These are phyloP conservation scores for Aspergillus sp. DNA, from an alignment of 2,329 filamentous ascomycete genomes.

Conservation along the genomic window DNA sequence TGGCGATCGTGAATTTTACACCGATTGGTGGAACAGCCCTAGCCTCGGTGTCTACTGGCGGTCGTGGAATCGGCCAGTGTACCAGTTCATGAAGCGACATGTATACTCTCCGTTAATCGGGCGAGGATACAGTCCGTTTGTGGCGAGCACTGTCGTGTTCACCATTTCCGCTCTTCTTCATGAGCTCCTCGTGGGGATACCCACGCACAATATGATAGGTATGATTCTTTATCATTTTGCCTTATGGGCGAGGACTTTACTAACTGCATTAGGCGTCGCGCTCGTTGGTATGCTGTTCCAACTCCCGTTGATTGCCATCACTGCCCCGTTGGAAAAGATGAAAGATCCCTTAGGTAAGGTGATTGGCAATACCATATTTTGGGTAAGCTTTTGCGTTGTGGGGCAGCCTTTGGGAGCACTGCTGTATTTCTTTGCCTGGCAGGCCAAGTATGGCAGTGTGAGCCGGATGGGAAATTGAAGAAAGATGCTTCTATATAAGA, in stretches of 20 bases:
- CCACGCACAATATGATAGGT: constrained; percentile 92
- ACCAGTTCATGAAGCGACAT: constrained; percentile 93
- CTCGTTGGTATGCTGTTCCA: constrained; percentile 94
- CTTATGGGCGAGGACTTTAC: not conserved
- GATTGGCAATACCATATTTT: constrained; percentile 91
- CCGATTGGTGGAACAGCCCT: constrained; percentile 96
- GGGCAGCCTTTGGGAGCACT: constrained; percentile 91
- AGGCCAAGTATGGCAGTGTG: constrained; percentile 91
- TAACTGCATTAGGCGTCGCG: constrained; percentile 66
- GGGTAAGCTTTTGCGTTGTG: constrained; percentile 92
- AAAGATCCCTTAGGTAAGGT: constrained; percentile 72
- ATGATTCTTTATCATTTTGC: constrained; percentile 15
- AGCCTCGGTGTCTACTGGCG: constrained; percentile 89
- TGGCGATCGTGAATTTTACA: constrained; percentile 91
- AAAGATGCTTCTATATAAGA: not conserved
- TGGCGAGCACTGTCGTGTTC: constrained; percentile 81
- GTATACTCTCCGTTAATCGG: constrained; percentile 86
- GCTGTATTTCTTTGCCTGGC: constrained; percentile 97
- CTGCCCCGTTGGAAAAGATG: constrained; percentile 75
- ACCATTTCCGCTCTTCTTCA: constrained; percentile 84
- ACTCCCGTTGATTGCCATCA: constrained; percentile 80
- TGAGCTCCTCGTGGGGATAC: constrained; percentile 87
- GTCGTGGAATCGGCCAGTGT: constrained; percentile 96
- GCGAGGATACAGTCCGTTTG: constrained; percentile 69
- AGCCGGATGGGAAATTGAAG: constrained; percentile 37